Percentiles rank a stretch among this genome's conserved stretches.
Conservation (phyloP, 164 flowering plant genomes). For the Macadamia integrifolia region DNA sequence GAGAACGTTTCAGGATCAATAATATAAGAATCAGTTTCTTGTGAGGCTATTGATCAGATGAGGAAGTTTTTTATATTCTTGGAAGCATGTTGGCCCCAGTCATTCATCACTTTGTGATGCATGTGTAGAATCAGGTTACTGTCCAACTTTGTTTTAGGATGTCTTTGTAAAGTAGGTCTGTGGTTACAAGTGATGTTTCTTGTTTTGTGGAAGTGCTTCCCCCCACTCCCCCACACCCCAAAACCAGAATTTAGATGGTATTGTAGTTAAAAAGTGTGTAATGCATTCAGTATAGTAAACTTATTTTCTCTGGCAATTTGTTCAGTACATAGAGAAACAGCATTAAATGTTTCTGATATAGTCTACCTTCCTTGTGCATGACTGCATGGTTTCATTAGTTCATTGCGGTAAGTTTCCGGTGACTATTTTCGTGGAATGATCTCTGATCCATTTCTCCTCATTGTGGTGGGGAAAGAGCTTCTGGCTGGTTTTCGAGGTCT, state of each 20-base stretch:
- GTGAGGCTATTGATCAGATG: neutral
- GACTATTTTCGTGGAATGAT: too few species aligned
- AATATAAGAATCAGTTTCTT: neutral
- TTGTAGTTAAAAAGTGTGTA: neutral
- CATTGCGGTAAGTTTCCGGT: too few species aligned
- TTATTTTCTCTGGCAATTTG: too few species aligned
- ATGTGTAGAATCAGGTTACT: neutral
- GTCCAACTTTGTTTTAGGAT: neutral
- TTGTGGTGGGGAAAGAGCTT: too few species aligned
- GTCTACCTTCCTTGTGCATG: too few species aligned
- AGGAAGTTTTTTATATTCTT: neutral
- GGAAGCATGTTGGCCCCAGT: neutral
- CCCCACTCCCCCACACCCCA: neutral
- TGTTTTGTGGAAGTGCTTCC: neutral
- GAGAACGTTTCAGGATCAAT: constrained; percentile 1
- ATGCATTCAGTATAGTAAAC: neutral
- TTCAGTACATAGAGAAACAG: too few species aligned
- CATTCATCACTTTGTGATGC: too few species aligned
- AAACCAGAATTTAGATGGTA: neutral
- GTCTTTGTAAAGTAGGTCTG: neutral
- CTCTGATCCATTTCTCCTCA: too few species aligned
- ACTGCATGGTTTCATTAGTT: too few species aligned
- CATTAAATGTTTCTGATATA: too few species aligned
- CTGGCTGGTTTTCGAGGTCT: too few species aligned
- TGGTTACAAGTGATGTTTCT: neutral